These are phyloP conservation scores for Iodosphaeria phyllophila DNA, from an alignment of 2,329 filamentous ascomycete genomes.

Conservation along the genomic window DNA sequence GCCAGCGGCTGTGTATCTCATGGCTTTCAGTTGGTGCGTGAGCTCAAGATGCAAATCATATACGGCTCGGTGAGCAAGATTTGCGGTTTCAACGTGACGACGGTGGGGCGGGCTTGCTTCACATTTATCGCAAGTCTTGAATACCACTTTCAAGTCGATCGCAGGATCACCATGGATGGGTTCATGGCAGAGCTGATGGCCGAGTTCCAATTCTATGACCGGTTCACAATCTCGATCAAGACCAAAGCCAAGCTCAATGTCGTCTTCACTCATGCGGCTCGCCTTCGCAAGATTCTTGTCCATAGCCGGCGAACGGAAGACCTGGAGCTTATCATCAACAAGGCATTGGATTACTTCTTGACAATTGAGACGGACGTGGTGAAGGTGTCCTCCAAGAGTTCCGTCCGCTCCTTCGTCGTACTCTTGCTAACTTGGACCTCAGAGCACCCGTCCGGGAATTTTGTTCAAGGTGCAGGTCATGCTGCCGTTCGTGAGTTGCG, in stretches of 20 bases:
- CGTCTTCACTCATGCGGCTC: conserved; percentile 15
- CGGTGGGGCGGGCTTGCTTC: conserved; percentile 15
- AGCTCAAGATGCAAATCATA: conserved; percentile 18
- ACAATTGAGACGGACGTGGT: too few species aligned
- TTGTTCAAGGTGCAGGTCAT: too few species aligned
- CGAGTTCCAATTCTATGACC: conserved; percentile 19
- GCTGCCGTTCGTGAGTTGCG: too few species aligned
- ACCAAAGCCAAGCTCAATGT: conserved; percentile 17
- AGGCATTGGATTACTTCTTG: too few species aligned
- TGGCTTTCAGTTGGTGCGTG: conserved; percentile 14
- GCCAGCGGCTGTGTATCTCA: conserved; percentile 13
- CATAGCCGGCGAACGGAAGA: too few species aligned
- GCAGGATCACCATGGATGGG: conserved; percentile 15
- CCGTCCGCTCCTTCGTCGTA: too few species aligned
- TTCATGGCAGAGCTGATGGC: conserved; percentile 23
- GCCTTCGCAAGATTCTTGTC: conserved; percentile 14
- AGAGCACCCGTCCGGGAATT: too few species aligned
- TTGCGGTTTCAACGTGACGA: conserved; percentile 14
- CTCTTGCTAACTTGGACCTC: too few species aligned
- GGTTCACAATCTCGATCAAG: conserved; percentile 17
- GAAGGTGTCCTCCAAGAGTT: too few species aligned
- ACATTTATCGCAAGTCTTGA: conserved; percentile 26
- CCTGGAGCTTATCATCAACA: too few species aligned
- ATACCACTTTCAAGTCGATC: conserved; percentile 16
- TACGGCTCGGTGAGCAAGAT: conserved; percentile 12